Base-by-base conservation (phyloP, 2,329 filamentous ascomycete genomes). In the Pezicula radicicola region DNA sequence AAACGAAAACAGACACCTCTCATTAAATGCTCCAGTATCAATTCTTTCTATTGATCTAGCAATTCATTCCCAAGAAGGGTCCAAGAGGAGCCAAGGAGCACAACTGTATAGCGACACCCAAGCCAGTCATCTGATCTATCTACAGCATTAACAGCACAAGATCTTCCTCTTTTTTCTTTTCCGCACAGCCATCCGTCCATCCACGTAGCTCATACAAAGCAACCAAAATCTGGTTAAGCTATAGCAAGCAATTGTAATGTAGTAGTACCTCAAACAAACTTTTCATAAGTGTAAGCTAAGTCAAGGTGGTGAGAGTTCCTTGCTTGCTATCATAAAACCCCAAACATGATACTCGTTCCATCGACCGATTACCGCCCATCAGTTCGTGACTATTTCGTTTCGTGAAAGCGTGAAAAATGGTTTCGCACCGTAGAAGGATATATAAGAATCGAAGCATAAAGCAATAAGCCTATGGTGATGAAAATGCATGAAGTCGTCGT, bases 381-480 rank as follows among this genome's bases (percentile, higher is more conserved):
- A 18, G 40, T 42, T 25, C 40, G 40, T 41, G 42, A 56, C 28
- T 59, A 43, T 58, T 21, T 42, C 40, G 25, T 42, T 45, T 65
- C 63, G 57, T 65, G 55, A 65, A 63, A 55, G 61, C 62, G 56
- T 65, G 30, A 33, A 62, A 63, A 57, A 52, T 41, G 46, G 41
- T 45, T 44, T 39, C 28, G 48, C 49, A 30, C 40, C 45, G 49
- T 49, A 43, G 52, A 54, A 58, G 52, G 58, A 60, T 59, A 57
- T 61, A 56, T 58, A 56, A 52, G 19, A 45, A 62, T 55, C 51
- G 42, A 45, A 45, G 42, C 42, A 30, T 27, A 45, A 55, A 58
- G 39, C 44, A 43, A 54, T 52, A 53, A 45, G 50, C 45, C 55
- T 49, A 49, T 55, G 46, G 55, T 42, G 52, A 45, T 54, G 48